Base-by-base conservation (phyloP, 1,284 basidiomycete genomes). In the Fomitopsis betulina region DNA sequence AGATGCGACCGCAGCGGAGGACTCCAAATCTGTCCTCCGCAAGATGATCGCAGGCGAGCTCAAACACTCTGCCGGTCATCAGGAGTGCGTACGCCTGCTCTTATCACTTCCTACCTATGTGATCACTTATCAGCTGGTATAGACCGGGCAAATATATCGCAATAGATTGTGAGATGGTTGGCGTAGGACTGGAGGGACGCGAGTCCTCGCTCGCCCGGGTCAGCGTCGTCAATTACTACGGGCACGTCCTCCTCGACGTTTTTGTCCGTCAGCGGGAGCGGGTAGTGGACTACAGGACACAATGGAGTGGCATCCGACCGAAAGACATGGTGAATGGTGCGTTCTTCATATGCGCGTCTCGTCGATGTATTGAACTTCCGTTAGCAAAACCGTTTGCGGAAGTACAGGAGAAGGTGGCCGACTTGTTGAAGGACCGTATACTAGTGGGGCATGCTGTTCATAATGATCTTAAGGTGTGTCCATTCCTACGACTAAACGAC, bases 111-210 rank as follows among this genome's bases (percentile, higher is more conserved):
- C 6, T 40, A 54, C 38, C 10, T 54, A 19, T 53, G 32, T 25
- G 17, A 8, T 40, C 19, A 19, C 4, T 25, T 4, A 23, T 21
- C 43, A 7, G 2, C 19, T 40, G 5, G 8, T 6, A 47, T 17
- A 92, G 89, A 58, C 83, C 86, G 1, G 92, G 91, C 52, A 88
- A 85, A 70, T 94, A 89, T 63, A 73, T 96, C 32, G 87, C 93
- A 0, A 77, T 98, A 45, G 96, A 98, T 72, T 98, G 96, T 67
- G 96, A 99, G 75, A 98, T 99, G 96, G 96, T 99, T 3, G 96
- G 96, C 1, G 85, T 98, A 6, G 95, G 96, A 0, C 81, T 86
- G 9, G 80, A 89, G 33, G 95, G 94, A 10, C 63, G 82, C 1
- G 84, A 97, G 69, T 94, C 91, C 0, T 88, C 89, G 0, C 79